Percentiles rank a stretch among this genome's conserved stretches.
These are phyloP conservation scores for Endotrypanum monterogeii DNA, from an alignment of 208 protist genomes.

Conservation along the genomic window DNA sequence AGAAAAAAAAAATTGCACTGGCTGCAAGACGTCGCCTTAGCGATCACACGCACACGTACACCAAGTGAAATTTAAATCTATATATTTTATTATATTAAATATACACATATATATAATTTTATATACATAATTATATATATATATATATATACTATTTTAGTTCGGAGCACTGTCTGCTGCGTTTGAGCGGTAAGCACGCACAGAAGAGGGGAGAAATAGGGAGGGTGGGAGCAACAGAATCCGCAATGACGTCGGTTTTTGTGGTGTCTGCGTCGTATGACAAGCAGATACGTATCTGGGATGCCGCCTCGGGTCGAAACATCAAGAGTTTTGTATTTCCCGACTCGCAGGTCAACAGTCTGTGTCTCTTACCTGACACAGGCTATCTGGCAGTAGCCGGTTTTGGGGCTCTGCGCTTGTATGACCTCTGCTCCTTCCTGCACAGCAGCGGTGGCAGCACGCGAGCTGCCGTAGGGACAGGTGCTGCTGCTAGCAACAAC, in stretches of 20 bases:
- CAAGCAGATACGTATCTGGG: constrained; percentile 87
- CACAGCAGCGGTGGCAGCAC: constrained; percentile 9
- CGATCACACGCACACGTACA: not conserved
- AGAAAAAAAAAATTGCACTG: not conserved
- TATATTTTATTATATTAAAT: not conserved
- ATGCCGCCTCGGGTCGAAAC: constrained; percentile 66
- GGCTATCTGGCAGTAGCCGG: constrained; percentile 68
- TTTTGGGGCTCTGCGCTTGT: constrained; percentile 73
- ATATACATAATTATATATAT: too few species aligned
- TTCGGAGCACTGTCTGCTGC: too few species aligned
- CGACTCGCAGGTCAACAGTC: constrained; percentile 84
- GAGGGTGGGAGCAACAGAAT: not conserved
- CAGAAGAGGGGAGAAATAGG: too few species aligned
- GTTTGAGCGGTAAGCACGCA: not conserved
- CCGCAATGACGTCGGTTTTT: constrained; percentile 37
- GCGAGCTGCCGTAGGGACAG: not conserved
- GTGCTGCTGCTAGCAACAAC: not conserved
- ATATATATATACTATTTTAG: too few species aligned
- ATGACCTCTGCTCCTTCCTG: constrained; percentile 28
- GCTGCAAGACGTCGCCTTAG: too few species aligned
- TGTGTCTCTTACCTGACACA: constrained; percentile 57
- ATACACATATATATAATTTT: not conserved
- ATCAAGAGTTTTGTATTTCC: constrained; percentile 74
- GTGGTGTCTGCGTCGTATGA: constrained; percentile 87
- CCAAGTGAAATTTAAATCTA: too few species aligned